Conservation (phyloP, 305 asterid species). For the Fraxinus dipetala region DNA sequence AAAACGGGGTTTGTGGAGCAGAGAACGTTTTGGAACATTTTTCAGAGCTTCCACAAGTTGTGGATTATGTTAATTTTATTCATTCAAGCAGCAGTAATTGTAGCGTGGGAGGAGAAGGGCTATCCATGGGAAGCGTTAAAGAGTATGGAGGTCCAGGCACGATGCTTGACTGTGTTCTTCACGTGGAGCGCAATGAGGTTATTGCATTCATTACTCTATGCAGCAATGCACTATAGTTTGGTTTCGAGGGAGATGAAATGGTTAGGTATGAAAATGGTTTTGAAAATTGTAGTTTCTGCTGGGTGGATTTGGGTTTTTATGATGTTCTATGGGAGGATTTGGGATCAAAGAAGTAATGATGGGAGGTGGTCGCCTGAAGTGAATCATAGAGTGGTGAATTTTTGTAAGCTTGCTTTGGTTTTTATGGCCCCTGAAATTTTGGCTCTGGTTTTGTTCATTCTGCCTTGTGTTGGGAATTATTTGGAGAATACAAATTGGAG, state of each 20-base stretch:
- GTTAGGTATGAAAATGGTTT: conserved; percentile 71
- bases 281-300: conserved; percentile 73
- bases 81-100: conserved; percentile 81
- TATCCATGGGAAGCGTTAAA: conserved; percentile 79
- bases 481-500: conserved; percentile 90
- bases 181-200: conserved; percentile 87
- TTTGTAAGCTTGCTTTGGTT: conserved; percentile 64
- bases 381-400: conserved; percentile 50
- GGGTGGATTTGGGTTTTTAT: conserved; percentile 79
- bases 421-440: conserved; percentile 80
- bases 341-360: conserved; percentile 60
- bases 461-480: conserved; percentile 86
- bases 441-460: conserved; percentile 62
- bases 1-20: conserved; percentile 68
- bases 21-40: conserved; percentile 68
- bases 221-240: conserved; percentile 77
- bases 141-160: conserved; percentile 61
- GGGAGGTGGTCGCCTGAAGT: conserved; percentile 55
- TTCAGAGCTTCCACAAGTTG: conserved; percentile 66
- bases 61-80: conserved; percentile 85
- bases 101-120: conserved; percentile 66
- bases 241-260: conserved; percentile 84
- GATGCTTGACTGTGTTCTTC: conserved; percentile 73
- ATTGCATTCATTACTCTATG: conserved; percentile 77
- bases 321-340: conserved; percentile 65